Percentiles rank a stretch among this genome's conserved stretches.
These are phyloP conservation scores for Cyclocybe cylindracea DNA, from an alignment of 768 basidiomycete genomes.

Conservation along the genomic window DNA sequence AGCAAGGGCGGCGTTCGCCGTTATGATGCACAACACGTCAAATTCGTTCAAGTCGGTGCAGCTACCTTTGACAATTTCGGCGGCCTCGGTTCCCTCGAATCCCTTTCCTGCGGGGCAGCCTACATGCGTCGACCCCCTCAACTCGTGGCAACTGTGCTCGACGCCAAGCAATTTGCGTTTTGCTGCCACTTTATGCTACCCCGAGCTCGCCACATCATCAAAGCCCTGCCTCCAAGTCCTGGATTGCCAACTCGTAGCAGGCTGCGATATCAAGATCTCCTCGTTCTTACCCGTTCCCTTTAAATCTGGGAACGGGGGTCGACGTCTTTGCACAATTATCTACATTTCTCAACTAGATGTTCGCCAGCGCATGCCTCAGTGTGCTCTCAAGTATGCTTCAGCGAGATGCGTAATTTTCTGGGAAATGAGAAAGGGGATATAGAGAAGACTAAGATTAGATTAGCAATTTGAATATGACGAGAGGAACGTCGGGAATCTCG, in stretches of 20 bases:
- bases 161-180: background rate
- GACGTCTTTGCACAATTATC: background rate
- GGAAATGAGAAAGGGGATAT: background rate
- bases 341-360: background rate
- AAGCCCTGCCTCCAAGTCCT: conserved; percentile 14
- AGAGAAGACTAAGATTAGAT: background rate
- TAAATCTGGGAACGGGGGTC: conserved; percentile 10
- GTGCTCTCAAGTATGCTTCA: conserved; percentile 14
- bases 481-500: no score
- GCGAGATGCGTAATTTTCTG: background rate
- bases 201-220: conserved; percentile 15
- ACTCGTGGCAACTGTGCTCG: conserved; percentile 9
- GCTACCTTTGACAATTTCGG: conserved; percentile 13
- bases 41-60: conserved; percentile 10
- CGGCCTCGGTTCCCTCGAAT: conserved; percentile 12
- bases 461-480: no score
- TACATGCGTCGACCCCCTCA: no score
- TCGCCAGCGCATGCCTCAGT: conserved; percentile 18
- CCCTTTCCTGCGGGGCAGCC: conserved; percentile 9
- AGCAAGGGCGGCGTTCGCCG: conserved; percentile 5
- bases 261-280: conserved; percentile 11
- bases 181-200: conserved; percentile 4
- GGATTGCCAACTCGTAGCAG: background rate
- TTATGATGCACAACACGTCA: conserved; percentile 5
- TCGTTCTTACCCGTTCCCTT: conserved; percentile 7